A percentile compares a stretch with the other conserved stretches of the same genome.
Evolutionary conservation across 306 rosid genomes (phyloP).

Genomic region (Dalbergia oliveri): DNA sequence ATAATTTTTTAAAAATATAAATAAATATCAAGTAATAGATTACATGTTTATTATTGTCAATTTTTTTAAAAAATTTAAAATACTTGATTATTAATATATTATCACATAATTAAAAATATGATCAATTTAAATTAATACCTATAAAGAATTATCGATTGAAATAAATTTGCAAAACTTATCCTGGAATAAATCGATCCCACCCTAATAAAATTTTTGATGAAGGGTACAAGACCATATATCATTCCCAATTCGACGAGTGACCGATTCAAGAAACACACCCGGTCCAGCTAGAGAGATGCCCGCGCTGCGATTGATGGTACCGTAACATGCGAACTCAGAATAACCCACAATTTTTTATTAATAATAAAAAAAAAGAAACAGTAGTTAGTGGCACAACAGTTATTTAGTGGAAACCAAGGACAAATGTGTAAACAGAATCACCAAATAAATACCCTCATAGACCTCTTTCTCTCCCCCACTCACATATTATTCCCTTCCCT

Average conservation of each 20-base stretch:
- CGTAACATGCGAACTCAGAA: background rate
- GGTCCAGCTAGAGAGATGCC: background rate
- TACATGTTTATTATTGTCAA: too few species aligned
- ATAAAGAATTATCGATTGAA: too few species aligned
- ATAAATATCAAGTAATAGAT: too few species aligned
- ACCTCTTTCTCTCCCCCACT: background rate
- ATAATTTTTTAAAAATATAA: too few species aligned
- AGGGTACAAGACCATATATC: background rate
- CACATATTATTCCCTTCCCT: constrained; percentile 30
- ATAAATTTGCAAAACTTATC: too few species aligned
- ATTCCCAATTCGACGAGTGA: background rate
- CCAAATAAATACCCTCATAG: background rate
- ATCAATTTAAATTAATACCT: too few species aligned
- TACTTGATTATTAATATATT: too few species aligned
- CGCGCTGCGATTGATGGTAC: background rate
- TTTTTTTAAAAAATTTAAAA: too few species aligned
- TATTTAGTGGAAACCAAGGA: constrained; percentile 34
- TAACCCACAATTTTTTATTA: background rate
- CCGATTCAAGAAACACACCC: background rate
- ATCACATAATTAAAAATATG: too few species aligned
- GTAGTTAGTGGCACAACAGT: background rate
- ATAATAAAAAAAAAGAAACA: background rate
- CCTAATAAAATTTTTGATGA: too few species aligned
- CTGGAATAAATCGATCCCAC: too few species aligned
- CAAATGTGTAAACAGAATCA: constrained; percentile 26